Evolutionary conservation across 208 protist genomes (phyloP).

Genomic region (Herpetomonas tarakana): DNA sequence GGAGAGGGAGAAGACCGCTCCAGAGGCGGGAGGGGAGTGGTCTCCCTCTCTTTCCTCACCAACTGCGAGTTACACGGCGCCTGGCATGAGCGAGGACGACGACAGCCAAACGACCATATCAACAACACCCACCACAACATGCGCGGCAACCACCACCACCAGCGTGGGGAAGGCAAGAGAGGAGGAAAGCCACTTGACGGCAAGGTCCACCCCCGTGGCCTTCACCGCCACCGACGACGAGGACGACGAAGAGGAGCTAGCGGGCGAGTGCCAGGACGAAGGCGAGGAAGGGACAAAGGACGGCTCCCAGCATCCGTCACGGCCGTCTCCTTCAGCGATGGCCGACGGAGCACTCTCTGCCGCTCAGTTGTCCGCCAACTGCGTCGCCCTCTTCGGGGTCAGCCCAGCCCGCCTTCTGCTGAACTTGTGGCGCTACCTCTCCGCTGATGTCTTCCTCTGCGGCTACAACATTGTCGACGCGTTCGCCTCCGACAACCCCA

Average conservation of each 20-base stretch:
- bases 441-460: conserved; percentile 27
- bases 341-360: no score
- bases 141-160: neutral
- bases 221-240: conserved; percentile 2
- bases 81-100: neutral
- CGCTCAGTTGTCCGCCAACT: neutral
- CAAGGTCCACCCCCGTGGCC: neutral
- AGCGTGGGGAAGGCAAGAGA: neutral
- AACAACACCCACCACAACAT: neutral
- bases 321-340: no score
- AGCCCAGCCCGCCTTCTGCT: conserved; percentile 32
- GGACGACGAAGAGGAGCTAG: conserved; percentile 3
- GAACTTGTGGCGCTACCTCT: conserved; percentile 50
- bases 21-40: no score
- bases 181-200: conserved; percentile 4
- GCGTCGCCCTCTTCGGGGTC: conserved; percentile 13
- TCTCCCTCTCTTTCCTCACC: no score
- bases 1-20: neutral
- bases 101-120: neutral
- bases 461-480: conserved; percentile 48
- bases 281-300: neutral
- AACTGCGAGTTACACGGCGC: neutral
- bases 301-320: no score
- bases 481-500: conserved; percentile 20
- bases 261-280: conserved; percentile 1